phyloP scores from a whole-genome alignment of 2,329 filamentous ascomycete species.

The Myriosclerotinia duriaeana region DNA sequence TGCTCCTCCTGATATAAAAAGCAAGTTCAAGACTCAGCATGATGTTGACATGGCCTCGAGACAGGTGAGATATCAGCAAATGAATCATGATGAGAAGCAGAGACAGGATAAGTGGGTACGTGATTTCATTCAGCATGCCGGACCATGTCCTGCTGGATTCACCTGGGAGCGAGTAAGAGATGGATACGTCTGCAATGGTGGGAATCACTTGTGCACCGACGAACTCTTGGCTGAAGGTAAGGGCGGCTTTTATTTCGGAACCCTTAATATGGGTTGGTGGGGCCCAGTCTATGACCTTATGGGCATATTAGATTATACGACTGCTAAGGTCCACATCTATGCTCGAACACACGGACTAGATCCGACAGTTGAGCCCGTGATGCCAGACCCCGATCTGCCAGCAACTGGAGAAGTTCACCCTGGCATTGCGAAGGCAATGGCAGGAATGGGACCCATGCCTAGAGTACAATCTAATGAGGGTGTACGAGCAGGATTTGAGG shows the following conservation, averaged over 20 bases:
- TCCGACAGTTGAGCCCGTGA: neutral
- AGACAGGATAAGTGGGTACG: conserved; percentile 32
- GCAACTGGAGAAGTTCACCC: conserved; percentile 5
- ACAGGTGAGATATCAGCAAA: conserved; percentile 24
- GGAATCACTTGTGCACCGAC: conserved; percentile 29
- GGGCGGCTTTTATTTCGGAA: conserved; percentile 26
- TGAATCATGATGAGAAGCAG: conserved; percentile 25
- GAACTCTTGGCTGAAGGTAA: conserved; percentile 31
- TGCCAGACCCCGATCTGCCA: neutral
- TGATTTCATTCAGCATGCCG: conserved; percentile 14
- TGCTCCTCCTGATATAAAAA: conserved; percentile 12
- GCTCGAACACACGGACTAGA: neutral
- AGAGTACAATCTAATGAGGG: neutral
- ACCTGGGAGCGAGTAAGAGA: conserved; percentile 25
- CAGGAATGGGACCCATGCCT: neutral
- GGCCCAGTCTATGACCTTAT: neutral
- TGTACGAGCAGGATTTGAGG: neutral
- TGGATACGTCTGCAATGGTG: conserved; percentile 32
- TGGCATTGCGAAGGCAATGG: conserved; percentile 10
- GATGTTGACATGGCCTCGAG: conserved; percentile 29
- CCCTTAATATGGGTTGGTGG: conserved; percentile 14
- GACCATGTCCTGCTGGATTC: conserved; percentile 26
- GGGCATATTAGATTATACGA: neutral
- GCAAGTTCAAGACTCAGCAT: conserved; percentile 7
- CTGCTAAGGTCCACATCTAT: neutral